A percentile compares a stretch with the other conserved stretches of the same genome.
These are phyloP conservation scores for Coemansia guatemalensis DNA, from an alignment of 192 early-diverging fungal species.

Conservation along the genomic window DNA sequence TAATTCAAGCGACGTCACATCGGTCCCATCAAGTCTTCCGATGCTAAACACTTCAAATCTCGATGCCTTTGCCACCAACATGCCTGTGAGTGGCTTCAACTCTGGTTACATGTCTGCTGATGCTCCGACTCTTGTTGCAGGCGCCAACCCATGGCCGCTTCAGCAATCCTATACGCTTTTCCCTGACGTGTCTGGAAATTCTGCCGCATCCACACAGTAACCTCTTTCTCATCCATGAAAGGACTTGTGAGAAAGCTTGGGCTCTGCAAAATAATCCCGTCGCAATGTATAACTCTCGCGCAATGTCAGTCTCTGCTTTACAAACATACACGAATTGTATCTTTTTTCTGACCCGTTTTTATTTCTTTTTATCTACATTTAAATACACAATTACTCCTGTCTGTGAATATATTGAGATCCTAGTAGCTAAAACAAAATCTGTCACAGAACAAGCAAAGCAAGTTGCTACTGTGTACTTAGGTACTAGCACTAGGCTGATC, in stretches of 20 bases:
- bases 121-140: conserved; percentile 5
- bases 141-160: conserved; percentile 21
- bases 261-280: conserved; percentile 5
- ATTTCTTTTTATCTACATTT: neutral
- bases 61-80: conserved; percentile 22
- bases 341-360: conserved; percentile 1
- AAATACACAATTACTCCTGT: neutral
- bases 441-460: neutral
- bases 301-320: conserved; percentile 2
- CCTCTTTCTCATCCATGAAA: neutral
- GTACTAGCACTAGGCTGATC: conserved; percentile 19
- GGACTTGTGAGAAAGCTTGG: neutral
- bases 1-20: conserved; percentile 5
- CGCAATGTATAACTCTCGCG: conserved; percentile 2
- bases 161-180: conserved; percentile 21
- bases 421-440: no score
- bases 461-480: neutral
- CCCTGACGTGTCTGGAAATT: conserved; percentile 7
- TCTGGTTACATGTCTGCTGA: conserved; percentile 28
- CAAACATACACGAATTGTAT: conserved; percentile 3
- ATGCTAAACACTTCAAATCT: conserved; percentile 40
- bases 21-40: conserved; percentile 17
- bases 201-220: conserved; percentile 9
- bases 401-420: neutral
- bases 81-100: conserved; percentile 28